Conservation (phyloP, 768 basidiomycete genomes). For the Cyclocybe cylindracea region DNA sequence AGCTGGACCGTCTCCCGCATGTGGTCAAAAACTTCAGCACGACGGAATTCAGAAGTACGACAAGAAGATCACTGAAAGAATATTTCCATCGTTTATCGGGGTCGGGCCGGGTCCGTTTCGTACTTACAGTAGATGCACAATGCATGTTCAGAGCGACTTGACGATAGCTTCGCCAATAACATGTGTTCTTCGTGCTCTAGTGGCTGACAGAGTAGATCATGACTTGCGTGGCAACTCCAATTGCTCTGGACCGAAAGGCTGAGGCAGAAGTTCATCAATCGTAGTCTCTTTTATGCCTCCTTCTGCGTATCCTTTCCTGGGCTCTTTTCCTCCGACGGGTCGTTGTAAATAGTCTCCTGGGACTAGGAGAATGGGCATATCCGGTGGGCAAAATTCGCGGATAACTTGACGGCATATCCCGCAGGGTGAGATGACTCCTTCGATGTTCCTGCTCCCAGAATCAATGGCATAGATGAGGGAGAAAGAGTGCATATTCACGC, state of each 20-base stretch:
- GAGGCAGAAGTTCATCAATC: constrained; percentile 72
- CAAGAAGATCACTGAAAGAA: no score
- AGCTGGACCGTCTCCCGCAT: no score
- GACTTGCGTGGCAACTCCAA: constrained; percentile 46
- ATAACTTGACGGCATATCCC: constrained; percentile 93
- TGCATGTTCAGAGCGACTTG: no score
- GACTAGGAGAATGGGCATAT: constrained; percentile 73
- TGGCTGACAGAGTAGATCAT: background rate
- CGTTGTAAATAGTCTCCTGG: constrained; percentile 59
- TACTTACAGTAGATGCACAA: no score
- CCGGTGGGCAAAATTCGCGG: constrained; percentile 78
- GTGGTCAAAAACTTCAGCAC: no score
- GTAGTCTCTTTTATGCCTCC: constrained; percentile 65
- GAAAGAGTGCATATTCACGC: constrained; percentile 42
- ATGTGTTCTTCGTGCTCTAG: no score
- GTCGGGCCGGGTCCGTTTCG: no score
- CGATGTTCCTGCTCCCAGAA: constrained; percentile 58
- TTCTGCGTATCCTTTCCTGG: constrained; percentile 42
- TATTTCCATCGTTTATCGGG: no score
- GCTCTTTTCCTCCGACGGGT: constrained; percentile 30
- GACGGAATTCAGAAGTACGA: no score
- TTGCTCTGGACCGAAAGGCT: constrained; percentile 90
- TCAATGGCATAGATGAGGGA: background rate
- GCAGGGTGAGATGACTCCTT: constrained; percentile 75
- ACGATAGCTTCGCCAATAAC: no score